Evolutionary conservation across 225 moss, liverwort and hornwort species (phyloP), one percentile per base, ranked within the genome.

Genomic region (Asterella californica): DNA sequence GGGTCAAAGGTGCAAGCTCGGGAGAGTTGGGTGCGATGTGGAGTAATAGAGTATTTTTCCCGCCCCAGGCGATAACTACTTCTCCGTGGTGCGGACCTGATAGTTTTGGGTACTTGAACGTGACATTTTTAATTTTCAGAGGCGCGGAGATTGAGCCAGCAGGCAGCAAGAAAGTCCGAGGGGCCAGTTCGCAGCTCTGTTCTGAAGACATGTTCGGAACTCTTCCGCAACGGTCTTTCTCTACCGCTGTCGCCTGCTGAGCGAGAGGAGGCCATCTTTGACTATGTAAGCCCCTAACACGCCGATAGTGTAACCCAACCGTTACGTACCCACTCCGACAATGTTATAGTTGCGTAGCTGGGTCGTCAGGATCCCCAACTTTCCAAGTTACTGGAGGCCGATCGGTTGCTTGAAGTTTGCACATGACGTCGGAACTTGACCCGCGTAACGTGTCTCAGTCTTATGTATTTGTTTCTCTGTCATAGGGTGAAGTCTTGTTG

Each of bases 111-210:
- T 54, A 9, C 74, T 4, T 74, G 74, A 74, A 70, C 37, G 18
- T 70, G 69, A 70, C 17, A 19, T 74, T 49, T 53, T 30, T 48
- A 9, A 18, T 37, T 59, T 45, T 61, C 76, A 76, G 95, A 93
- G 86, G 95, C 92, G 69, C 91, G 93, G 83, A 89, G 88, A 82
- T 69, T 85, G 57, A 91, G 90, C 75, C 93, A 95, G 84, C 84
- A 90, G 76, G 92, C 93, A 29, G 90, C 93, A 79, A 91, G 92
- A 79, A 95, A 95, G 74, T 49, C 82, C 47, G 95, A 93, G 72
- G 95, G 91, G 60, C 79, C 83, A 50, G 76, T 73, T 14, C 91
- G 92, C 71, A 83, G 82, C 54, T 80, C 62, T 54, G 79, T 86
- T 19, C 84, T 95, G 83, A 92, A 91, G 76, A 81, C 83, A 74